Conservation (phyloP, 1,284 basidiomycete genomes). For the Leccinum huronense region DNA sequence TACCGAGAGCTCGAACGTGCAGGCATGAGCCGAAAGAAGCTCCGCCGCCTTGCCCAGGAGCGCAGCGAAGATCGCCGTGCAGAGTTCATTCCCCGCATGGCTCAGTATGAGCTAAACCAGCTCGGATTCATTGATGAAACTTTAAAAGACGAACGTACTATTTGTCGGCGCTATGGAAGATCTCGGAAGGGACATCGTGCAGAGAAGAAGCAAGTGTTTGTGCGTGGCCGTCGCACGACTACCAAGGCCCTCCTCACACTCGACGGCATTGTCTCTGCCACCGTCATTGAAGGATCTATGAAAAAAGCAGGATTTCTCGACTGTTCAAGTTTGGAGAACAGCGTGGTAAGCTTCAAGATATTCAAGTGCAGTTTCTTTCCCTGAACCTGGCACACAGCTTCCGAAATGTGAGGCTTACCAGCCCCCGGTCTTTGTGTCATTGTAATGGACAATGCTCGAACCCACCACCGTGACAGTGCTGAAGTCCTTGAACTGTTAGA, state of each 20-base stretch:
- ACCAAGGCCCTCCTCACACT: conserved; percentile 1
- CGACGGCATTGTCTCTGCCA: neutral
- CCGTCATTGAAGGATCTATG: conserved; percentile 2
- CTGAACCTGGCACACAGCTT: neutral
- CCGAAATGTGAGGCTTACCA: conserved; percentile 3
- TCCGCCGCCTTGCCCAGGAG: neutral
- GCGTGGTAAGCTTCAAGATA: neutral
- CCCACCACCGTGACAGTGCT: neutral
- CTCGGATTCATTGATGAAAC: neutral
- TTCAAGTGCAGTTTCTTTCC: neutral
- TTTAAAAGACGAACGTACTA: neutral
- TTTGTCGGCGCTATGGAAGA: neutral
- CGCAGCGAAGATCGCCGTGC: neutral
- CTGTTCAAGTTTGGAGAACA: neutral
- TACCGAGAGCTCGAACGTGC: conserved; percentile 29
- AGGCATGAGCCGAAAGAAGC: conserved; percentile 1
- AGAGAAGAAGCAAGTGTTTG: neutral
- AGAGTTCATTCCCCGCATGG: too few species aligned
- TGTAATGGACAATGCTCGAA: neutral
- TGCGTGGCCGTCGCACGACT: neutral
- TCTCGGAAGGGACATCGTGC: conserved; percentile 1
- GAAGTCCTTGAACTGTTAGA: conserved; percentile 4
- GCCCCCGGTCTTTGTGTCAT: too few species aligned
- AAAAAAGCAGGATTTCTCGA: neutral
- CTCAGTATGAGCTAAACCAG: too few species aligned